Evolutionary conservation across 805 yeast species (phyloP), one percentile per base, ranked within the genome.

Genomic region (Starmerella bombicola): DNA sequence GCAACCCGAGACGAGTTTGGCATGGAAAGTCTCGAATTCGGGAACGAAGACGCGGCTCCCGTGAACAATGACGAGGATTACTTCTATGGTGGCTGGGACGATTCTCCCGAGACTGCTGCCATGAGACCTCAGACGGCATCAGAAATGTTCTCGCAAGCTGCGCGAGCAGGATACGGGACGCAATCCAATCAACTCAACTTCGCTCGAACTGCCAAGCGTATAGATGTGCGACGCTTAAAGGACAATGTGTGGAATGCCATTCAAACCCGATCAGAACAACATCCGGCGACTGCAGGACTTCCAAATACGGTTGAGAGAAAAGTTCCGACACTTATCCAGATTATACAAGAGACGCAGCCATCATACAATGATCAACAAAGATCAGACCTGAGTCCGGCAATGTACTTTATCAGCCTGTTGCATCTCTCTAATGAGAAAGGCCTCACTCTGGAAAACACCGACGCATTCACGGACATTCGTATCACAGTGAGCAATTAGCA

Each of bases 381-480:
- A 49, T 69, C 68, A 37, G 93, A 84, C 38, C 60, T 85, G 6
- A 79, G 93, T 1, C 83, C 94, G 1, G 78, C 93, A 59, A 80
- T 80, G 58, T 80, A 82, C 54, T 84, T 84, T 52, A 81, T 84
- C 43, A 80, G 93, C 51, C 61, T 83, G 53, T 61, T 84, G 26
- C 95, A 84, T 61, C 64, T 84, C 49, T 93, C 94, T 12, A 84
- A 85, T 55, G 95, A 84, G 57, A 77, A 80, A 53, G 88, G 86
- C 1, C 63, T 84, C 23, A 55, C 63, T 5, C 68, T 84, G 6
- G 63, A 66, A 15, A 70, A 72, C 45, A 70, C 63, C 8, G 70
- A 63, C 5, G 56, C 59, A 18, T 62, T 56, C 26, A 50, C 46
- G 23, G 67, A 65, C 21, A 20, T 45, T 4, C 35, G 31, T 13